Evolutionary conservation across 106 monocot genomes (phyloP), one percentile per base, ranked within the genome.

Genomic region (Allium fistulosum): DNA sequence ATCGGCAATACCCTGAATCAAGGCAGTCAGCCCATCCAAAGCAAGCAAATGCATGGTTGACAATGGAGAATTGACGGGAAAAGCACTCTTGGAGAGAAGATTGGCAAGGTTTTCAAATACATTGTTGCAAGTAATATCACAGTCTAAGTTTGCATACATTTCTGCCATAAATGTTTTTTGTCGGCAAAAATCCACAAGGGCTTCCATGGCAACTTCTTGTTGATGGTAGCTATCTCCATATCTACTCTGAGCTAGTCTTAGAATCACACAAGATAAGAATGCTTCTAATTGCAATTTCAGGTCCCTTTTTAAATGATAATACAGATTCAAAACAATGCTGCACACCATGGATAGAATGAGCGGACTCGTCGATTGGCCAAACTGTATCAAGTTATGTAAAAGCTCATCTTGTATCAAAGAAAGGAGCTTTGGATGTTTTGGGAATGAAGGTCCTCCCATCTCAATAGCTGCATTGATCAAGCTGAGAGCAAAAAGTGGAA

Each of bases 201-300:
- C 83, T 81, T 95, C 94, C 85, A 95, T 73, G 7, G 91, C 94
- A 62, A 95, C 91, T 81, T 91, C 94, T 74, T 95, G 91, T 72
- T 95, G 94, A 74, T 95, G 91, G 65, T 81, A 95, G 52, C 77
- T 83, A 11, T 80, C 79, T 17, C 94, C 94, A 74, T 91, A 81
- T 59, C 79, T 66, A 51, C 83, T 80, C 65, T 95, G 91, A 9
- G 91, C 88, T 15, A 95, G 83, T 75, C 85, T 91, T 57, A 91
- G 74, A 15, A 95, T 88, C 46, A 95, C 91, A 69, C 94, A 90
- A 17, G 94, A 85, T 71, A 95, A 91, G 78, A 95, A 95, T 58
- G 94, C 91, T 76, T 95, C 94, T 46, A 91, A 59, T 66, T 95
- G 94, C 67, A 95, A 75, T 69, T 95, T 95, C 59, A 95, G 73